Evolutionary conservation across 305 asterid species (phyloP).

Genomic region (Solanum chacoense): DNA sequence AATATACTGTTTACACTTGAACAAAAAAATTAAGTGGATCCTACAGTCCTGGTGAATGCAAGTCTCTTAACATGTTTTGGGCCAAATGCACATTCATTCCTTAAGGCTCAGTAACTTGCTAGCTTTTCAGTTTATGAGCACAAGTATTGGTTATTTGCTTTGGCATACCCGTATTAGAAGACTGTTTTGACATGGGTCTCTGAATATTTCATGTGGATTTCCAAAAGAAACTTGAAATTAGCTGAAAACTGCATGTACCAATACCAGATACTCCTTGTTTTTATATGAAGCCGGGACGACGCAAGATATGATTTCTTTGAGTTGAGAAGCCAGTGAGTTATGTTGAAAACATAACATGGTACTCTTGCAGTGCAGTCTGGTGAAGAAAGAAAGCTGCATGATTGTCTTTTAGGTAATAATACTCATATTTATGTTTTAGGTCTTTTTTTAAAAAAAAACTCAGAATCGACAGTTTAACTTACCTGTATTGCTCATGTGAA

Average conservation of each 20-base stretch:
- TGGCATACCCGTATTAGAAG: neutral
- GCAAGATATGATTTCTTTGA: neutral
- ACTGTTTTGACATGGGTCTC: neutral
- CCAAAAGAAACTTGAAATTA: neutral
- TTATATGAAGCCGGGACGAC: neutral
- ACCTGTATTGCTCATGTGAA: neutral
- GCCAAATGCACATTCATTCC: neutral
- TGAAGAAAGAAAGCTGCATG: neutral
- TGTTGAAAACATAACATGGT: neutral
- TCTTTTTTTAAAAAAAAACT: neutral
- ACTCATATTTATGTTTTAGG: neutral
- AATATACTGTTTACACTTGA: neutral
- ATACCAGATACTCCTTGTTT: neutral
- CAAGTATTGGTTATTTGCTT: neutral
- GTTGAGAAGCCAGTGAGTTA: neutral
- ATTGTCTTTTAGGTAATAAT: neutral
- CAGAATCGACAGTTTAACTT: neutral
- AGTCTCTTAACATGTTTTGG: neutral
- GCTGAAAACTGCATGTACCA: neutral
- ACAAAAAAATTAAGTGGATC: neutral
- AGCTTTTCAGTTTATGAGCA: neutral
- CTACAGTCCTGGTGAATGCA: neutral
- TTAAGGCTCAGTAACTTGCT: neutral
- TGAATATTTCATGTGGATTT: neutral
- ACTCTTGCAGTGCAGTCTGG: neutral